A percentile compares a stretch with the other conserved stretches of the same genome.
phyloP scores from a whole-genome alignment of 106 monocot species.

The Posidonia australis region DNA sequence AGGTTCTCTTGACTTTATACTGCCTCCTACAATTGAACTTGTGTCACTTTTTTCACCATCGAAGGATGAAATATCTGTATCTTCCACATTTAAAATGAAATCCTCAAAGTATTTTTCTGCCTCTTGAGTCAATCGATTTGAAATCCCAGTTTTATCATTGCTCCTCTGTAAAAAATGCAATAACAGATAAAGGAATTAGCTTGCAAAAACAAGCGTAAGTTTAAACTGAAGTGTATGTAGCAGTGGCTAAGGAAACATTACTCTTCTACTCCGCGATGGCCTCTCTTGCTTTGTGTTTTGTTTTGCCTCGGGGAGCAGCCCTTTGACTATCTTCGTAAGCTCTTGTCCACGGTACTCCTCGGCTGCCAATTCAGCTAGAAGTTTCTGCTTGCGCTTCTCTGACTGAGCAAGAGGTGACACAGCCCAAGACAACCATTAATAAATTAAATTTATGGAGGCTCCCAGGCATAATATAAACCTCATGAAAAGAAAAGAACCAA shows the following conservation, averaged over 20 bases:
- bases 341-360: conserved; percentile 85
- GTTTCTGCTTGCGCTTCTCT: conserved; percentile 81
- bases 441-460: background rate
- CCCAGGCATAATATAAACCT: background rate
- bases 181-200: background rate
- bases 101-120: conserved; percentile 87
- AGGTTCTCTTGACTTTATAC: conserved; percentile 20
- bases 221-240: background rate
- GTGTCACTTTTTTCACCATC: conserved; percentile 93
- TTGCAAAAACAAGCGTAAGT: background rate
- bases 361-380: conserved; percentile 71
- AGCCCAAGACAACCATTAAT: background rate
- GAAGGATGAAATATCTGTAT: conserved; percentile 92
- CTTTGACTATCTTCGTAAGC: conserved; percentile 59
- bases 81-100: conserved; percentile 93
- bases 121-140: conserved; percentile 70
- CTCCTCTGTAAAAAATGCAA: conserved; percentile 31
- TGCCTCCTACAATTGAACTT: conserved; percentile 46
- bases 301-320: conserved; percentile 55
- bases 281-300: conserved; percentile 21
- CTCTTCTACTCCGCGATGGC: conserved; percentile 39
- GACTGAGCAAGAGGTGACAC: conserved; percentile 39
- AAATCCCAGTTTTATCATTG: conserved; percentile 55
- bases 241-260: conserved; percentile 16
- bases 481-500: too few species aligned